Conservation (phyloP, 768 basidiomycete genomes). For the Phylloporus scabripes region DNA sequence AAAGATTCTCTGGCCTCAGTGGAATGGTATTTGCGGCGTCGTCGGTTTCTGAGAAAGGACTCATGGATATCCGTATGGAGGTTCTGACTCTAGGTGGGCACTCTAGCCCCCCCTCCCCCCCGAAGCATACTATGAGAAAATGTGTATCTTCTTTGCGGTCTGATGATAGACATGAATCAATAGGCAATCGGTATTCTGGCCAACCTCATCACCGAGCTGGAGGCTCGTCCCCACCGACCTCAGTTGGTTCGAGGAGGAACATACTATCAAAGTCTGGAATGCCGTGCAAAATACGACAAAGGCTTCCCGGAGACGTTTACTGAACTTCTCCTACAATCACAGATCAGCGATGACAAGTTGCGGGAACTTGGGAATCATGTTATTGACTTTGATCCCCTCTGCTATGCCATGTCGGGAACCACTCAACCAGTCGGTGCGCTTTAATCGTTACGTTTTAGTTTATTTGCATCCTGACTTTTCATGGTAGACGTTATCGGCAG, state of each 20-base stretch:
- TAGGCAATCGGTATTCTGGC: conserved; percentile 20
- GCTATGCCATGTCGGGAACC: conserved; percentile 20
- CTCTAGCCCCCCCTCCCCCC: no score
- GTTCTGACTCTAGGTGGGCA: no score
- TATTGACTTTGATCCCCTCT: conserved; percentile 17
- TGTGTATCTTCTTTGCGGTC: no score
- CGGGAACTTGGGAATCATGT: conserved; percentile 14
- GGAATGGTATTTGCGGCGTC: no score
- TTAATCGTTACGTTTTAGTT: background rate
- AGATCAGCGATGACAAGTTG: conserved; percentile 16
- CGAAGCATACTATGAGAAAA: no score
- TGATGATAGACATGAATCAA: no score
- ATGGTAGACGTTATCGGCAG: conserved; percentile 38
- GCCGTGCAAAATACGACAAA: conserved; percentile 37
- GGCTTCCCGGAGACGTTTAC: conserved; percentile 24
- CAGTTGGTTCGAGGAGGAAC: background rate
- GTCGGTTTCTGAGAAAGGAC: no score
- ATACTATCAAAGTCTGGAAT: conserved; percentile 24
- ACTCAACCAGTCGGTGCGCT: conserved; percentile 26
- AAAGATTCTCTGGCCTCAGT: no score
- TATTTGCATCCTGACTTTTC: conserved; percentile 18
- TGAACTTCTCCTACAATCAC: conserved; percentile 21
- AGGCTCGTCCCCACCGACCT: conserved; percentile 34
- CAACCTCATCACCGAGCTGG: conserved; percentile 40
- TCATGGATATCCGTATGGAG: no score